These are phyloP conservation scores for Camillea tinctor DNA, from an alignment of 2,329 filamentous ascomycete genomes.

Conservation along the genomic window DNA sequence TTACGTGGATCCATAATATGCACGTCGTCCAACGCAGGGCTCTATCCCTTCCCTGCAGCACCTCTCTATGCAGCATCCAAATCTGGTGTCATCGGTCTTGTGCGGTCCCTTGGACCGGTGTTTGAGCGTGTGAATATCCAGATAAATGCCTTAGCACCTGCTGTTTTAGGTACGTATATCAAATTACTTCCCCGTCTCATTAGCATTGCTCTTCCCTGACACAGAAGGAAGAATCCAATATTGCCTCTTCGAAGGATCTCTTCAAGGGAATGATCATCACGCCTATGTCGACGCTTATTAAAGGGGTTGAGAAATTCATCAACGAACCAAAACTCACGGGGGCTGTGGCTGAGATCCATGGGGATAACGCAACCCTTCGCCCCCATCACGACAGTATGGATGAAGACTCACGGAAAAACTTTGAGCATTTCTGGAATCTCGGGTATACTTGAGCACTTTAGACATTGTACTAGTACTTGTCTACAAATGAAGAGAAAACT, in stretches of 20 bases:
- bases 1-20: constrained; percentile 49
- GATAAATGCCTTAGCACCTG: constrained; percentile 51
- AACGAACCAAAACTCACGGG: constrained; percentile 41
- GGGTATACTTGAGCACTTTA: constrained; percentile 1
- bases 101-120: constrained; percentile 43
- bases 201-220: neutral
- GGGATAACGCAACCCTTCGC: constrained; percentile 46
- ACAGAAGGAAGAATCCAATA: constrained; percentile 40
- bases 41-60: constrained; percentile 51
- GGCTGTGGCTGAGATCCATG: constrained; percentile 51
- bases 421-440: constrained; percentile 4
- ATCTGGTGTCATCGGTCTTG: constrained; percentile 47
- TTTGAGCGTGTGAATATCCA: constrained; percentile 43
- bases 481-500: too few relatives aligned
- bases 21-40: constrained; percentile 52
- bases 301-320: constrained; percentile 43
- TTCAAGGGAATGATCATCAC: constrained; percentile 50
- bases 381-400: constrained; percentile 46
- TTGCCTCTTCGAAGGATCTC: constrained; percentile 42
- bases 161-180: constrained; percentile 43
- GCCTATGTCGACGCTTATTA: constrained; percentile 47
- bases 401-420: constrained; percentile 44
- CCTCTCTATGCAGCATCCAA: constrained; percentile 51
- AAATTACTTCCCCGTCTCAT: neutral
- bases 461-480: neutral